Evolutionary conservation across 2,329 filamentous ascomycete species (phyloP).

Genomic region (Escovopsis sp.): DNA sequence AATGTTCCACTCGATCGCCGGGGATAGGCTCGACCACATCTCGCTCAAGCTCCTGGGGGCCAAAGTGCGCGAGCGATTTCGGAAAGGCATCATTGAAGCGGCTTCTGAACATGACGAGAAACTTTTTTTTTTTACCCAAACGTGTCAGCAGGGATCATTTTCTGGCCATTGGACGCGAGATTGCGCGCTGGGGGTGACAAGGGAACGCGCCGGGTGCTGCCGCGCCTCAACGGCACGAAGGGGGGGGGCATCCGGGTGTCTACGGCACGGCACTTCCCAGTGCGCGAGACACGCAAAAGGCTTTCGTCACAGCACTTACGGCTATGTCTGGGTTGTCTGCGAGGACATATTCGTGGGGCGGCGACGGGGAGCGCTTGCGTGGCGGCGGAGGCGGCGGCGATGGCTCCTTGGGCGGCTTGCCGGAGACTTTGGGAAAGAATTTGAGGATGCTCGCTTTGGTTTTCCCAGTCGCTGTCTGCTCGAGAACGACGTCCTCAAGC

Average conservation of each 20-base stretch:
- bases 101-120: slow-evolving; percentile 95
- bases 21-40: slow-evolving; percentile 67
- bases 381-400: slow-evolving; percentile 54
- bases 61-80: slow-evolving; percentile 74
- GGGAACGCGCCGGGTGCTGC: slow-evolving; percentile 21
- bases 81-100: slow-evolving; percentile 85
- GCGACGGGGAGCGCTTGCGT: slow-evolving; percentile 72
- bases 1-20: slow-evolving; percentile 70
- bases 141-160: slow-evolving; percentile 17
- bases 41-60: slow-evolving; percentile 86
- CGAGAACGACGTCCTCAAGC: slow-evolving; percentile 30
- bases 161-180: slow-evolving; percentile 30
- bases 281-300: slow-evolving; percentile 1
- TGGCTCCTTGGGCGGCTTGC: slow-evolving; percentile 37
- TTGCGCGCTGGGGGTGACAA: slow-evolving; percentile 30
- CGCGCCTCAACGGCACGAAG: background rate
- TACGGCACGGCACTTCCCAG: no score
- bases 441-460: slow-evolving; percentile 47
- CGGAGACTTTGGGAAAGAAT: slow-evolving; percentile 48
- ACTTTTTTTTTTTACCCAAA: slow-evolving; percentile 36
- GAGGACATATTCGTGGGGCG: slow-evolving; percentile 77
- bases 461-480: slow-evolving; percentile 22
- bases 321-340: slow-evolving; percentile 87
- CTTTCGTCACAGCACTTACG: slow-evolving; percentile 43
- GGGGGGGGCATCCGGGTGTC: no score